Conservation (phyloP, 371 early-diverging fungal genomes). For the Mucor ambiguus region DNA sequence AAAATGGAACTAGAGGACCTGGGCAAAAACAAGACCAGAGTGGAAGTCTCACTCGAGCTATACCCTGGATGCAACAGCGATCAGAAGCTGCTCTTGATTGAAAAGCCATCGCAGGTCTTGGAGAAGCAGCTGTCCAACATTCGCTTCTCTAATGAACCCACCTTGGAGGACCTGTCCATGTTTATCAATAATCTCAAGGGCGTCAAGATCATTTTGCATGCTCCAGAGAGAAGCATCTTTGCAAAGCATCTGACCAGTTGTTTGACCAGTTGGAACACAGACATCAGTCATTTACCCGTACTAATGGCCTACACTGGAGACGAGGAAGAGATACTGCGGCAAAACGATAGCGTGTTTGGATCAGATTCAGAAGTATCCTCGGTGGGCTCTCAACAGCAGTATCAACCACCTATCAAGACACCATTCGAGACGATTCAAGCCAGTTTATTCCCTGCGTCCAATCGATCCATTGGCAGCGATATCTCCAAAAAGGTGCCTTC, state of each 20-base stretch:
- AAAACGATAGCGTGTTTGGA: background rate
- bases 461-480: background rate
- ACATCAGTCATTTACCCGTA: slow-evolving; percentile 45
- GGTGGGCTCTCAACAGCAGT: background rate
- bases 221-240: slow-evolving; percentile 52
- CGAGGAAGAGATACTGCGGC: background rate
- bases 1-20: slow-evolving; percentile 42
- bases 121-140: slow-evolving; percentile 29
- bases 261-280: slow-evolving; percentile 54
- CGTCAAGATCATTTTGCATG: slow-evolving; percentile 46
- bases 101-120: slow-evolving; percentile 28
- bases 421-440: slow-evolving; percentile 1
- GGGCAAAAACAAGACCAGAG: slow-evolving; percentile 36
- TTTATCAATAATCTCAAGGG: slow-evolving; percentile 50
- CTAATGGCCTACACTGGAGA: slow-evolving; percentile 8
- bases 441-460: background rate
- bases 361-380: slow-evolving; percentile 17
- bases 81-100: slow-evolving; percentile 21
- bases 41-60: slow-evolving; percentile 44
- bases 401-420: slow-evolving; percentile 1
- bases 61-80: slow-evolving; percentile 30
- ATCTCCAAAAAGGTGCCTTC: slow-evolving; percentile 25
- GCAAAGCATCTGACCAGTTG: slow-evolving; percentile 55
- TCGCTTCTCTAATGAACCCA: slow-evolving; percentile 55
- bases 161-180: slow-evolving; percentile 42